Evolutionary conservation across 2,329 filamentous ascomycete species (phyloP).

Genomic region (Neurospora crassa): DNA sequence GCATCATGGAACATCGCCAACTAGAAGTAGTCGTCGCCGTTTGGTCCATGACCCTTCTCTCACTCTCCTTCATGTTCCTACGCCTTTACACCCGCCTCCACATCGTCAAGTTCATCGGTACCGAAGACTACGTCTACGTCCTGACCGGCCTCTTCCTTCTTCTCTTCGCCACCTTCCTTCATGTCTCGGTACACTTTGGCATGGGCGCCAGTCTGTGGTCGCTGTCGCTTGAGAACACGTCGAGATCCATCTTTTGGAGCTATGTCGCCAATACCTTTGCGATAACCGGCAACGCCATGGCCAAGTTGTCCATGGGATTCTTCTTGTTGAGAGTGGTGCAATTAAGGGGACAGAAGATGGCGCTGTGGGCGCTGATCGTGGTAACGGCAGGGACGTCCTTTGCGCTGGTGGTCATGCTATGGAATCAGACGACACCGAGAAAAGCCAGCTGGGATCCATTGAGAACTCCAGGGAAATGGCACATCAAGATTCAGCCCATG

Average conservation of each 20-base stretch:
- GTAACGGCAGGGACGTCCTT: slow-evolving; percentile 24
- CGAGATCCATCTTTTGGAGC: slow-evolving; percentile 29
- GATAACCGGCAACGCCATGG: slow-evolving; percentile 28
- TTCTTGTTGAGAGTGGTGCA: slow-evolving; percentile 30
- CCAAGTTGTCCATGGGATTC: slow-evolving; percentile 29
- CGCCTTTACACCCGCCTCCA: slow-evolving; percentile 28
- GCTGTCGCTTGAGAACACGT: slow-evolving; percentile 22
- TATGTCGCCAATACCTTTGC: slow-evolving; percentile 29
- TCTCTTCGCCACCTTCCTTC: slow-evolving; percentile 25
- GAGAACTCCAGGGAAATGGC: slow-evolving; percentile 26
- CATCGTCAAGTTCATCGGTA: slow-evolving; percentile 27
- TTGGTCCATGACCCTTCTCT: slow-evolving; percentile 27
- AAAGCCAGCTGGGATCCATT: slow-evolving; percentile 28
- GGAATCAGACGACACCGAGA: slow-evolving; percentile 28
- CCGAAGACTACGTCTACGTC: slow-evolving; percentile 27
- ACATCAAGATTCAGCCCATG: slow-evolving; percentile 27
- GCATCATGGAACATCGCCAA: not conserved
- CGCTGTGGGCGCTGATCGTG: slow-evolving; percentile 24
- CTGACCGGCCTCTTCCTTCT: slow-evolving; percentile 27
- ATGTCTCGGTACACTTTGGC: slow-evolving; percentile 26
- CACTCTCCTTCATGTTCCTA: slow-evolving; percentile 23
- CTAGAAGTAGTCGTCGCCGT: slow-evolving; percentile 23
- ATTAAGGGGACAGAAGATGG: slow-evolving; percentile 24
- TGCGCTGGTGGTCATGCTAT: slow-evolving; percentile 26
- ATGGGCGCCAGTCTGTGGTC: slow-evolving; percentile 25